A percentile compares a stretch with the other conserved stretches of the same genome.
phyloP scores from a whole-genome alignment of 208 protist species.

The Kentomonas sorsogonicus region DNA sequence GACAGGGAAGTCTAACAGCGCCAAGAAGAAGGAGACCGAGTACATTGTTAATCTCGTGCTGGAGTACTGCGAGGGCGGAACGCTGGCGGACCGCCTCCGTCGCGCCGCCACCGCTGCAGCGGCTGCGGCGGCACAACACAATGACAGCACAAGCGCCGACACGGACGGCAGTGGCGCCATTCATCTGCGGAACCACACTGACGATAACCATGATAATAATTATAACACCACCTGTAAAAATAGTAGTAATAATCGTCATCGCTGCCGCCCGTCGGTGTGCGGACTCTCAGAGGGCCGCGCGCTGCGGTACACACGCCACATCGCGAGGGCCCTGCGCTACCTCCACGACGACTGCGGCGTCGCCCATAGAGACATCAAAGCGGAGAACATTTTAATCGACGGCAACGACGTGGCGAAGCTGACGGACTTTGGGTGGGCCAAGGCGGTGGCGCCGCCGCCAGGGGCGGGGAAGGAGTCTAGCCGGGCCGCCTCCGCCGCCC shows the following conservation, averaged over 20 bases:
- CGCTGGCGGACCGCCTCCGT: no score
- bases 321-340: conserved; percentile 67
- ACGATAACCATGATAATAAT: no score
- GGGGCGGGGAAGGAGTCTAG: conserved; percentile 55
- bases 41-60: conserved; percentile 54
- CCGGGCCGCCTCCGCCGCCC: no score
- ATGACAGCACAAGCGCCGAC: no score
- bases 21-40: conserved; percentile 21
- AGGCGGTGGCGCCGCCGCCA: conserved; percentile 64
- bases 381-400: conserved; percentile 64
- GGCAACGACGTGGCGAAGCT: conserved; percentile 51
- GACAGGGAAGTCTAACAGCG: conserved; percentile 31
- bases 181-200: no score
- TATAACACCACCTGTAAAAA: no score
- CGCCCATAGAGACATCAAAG: conserved; percentile 37
- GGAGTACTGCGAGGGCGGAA: conserved; percentile 57
- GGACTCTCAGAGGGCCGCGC: conserved; percentile 60
- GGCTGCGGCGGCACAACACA: no score
- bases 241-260: no score
- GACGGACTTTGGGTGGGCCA: conserved; percentile 37
- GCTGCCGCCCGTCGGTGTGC: no score
- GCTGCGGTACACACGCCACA: conserved; percentile 69
- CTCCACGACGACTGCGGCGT: conserved; percentile 42
- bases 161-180: no score
- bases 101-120: no score